Percentiles rank a stretch among this genome's conserved stretches.
Evolutionary conservation across 257 asterid genomes (phyloP).

Genomic region (Buddleja alternifolia): DNA sequence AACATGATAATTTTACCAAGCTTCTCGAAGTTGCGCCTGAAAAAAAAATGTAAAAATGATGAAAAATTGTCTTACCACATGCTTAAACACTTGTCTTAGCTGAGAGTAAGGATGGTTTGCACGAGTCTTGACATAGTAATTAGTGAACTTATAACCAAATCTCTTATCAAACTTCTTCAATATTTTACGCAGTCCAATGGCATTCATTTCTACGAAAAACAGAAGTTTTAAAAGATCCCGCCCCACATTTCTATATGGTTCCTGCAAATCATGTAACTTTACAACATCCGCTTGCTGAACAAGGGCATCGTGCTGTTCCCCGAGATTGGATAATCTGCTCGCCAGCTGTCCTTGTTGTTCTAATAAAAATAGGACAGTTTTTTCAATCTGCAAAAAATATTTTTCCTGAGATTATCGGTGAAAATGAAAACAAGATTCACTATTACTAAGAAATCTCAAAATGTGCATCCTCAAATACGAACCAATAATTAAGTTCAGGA

Average conservation of each 20-base stretch:
- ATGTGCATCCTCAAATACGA: no score
- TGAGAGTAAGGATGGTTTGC: constrained; percentile 95
- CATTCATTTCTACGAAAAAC: constrained; percentile 73
- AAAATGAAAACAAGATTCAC: neutral
- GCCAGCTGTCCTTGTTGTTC: constrained; percentile 85
- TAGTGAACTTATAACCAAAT: constrained; percentile 81
- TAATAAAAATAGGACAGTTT: constrained; percentile 68
- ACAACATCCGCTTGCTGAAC: constrained; percentile 52
- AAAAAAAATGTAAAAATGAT: neutral
- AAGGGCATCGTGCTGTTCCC: constrained; percentile 62
- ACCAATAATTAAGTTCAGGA: neutral
- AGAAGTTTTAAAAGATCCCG: constrained; percentile 74
- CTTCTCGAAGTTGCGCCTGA: neutral
- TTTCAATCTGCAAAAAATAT: constrained; percentile 67
- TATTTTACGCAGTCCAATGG: constrained; percentile 81
- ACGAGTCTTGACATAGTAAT: constrained; percentile 87
- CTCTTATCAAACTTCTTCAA: constrained; percentile 92
- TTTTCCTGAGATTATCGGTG: neutral
- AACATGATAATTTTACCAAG: neutral
- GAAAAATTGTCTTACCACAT: constrained; percentile 59
- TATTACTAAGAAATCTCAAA: neutral
- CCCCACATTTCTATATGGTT: constrained; percentile 71
- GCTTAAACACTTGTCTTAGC: constrained; percentile 87
- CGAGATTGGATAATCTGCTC: constrained; percentile 59
- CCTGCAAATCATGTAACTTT: constrained; percentile 56